A percentile compares a stretch with the other conserved stretches of the same genome.
Evolutionary conservation across 805 yeast species (phyloP).

Genomic region (Ogataea methanolica): DNA sequence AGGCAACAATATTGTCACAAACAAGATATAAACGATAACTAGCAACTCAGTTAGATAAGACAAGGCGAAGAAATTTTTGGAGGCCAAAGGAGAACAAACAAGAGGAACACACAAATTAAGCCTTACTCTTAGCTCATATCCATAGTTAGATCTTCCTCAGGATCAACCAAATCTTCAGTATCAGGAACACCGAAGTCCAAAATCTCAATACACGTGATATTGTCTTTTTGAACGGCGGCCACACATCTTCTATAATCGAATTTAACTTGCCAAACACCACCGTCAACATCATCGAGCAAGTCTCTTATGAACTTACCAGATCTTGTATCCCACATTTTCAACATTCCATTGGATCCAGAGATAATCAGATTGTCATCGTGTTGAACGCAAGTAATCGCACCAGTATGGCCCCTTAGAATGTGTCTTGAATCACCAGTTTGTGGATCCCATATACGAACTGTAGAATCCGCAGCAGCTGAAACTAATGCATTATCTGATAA

Average conservation of each 20-base stretch:
- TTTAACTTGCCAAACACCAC: slow-evolving; percentile 92
- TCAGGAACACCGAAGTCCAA: slow-evolving; percentile 60
- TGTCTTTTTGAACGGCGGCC: slow-evolving; percentile 77
- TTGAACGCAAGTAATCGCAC: slow-evolving; percentile 90
- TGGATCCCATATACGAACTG: slow-evolving; percentile 92
- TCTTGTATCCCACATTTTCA: slow-evolving; percentile 81
- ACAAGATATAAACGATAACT: too few relatives aligned
- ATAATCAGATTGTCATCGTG: slow-evolving; percentile 80
- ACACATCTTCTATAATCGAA: slow-evolving; percentile 81
- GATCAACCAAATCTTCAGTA: slow-evolving; percentile 6
- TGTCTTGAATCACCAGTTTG: slow-evolving; percentile 60
- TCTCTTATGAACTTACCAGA: slow-evolving; percentile 75
- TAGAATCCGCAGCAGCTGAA: slow-evolving; percentile 94
- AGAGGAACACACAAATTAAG: neutral
- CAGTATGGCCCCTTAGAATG: slow-evolving; percentile 74
- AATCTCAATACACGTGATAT: slow-evolving; percentile 74
- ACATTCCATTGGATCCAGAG: slow-evolving; percentile 84
- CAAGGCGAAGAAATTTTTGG: too few relatives aligned
- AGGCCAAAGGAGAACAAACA: too few relatives aligned
- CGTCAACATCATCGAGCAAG: slow-evolving; percentile 66
- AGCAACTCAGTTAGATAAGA: too few relatives aligned
- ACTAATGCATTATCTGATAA: slow-evolving; percentile 73
- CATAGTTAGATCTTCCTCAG: slow-evolving; percentile 11
- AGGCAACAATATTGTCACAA: too few relatives aligned
- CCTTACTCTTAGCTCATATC: neutral